Percentiles rank a stretch among this genome's conserved stretches.
These are phyloP conservation scores for Flaveria sonorensis DNA, from an alignment of 129 eudicot species.

Conservation along the genomic window DNA sequence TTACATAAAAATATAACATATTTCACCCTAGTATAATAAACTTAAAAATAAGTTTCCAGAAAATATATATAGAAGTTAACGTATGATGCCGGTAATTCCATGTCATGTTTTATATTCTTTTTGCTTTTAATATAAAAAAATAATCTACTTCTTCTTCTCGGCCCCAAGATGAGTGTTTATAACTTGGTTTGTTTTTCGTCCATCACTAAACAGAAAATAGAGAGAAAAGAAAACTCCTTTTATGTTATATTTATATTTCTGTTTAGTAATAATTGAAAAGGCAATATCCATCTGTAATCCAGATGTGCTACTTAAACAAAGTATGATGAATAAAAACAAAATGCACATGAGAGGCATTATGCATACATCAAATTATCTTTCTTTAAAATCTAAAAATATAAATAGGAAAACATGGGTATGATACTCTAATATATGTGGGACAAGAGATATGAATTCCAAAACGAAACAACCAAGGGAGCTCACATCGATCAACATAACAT, in stretches of 20 bases:
- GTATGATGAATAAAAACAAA: constrained; percentile 32
- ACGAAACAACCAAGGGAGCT: constrained; percentile 25
- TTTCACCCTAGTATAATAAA: background rate
- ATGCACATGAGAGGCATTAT: constrained; percentile 30
- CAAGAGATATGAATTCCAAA: background rate
- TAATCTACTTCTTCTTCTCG: no score
- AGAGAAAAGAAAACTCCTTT: background rate
- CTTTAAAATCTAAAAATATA: background rate
- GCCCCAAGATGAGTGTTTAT: no score
- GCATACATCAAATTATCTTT: background rate
- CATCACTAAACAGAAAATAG: background rate
- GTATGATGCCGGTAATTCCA: no score
- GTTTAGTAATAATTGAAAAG: constrained; percentile 20
- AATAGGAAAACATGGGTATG: background rate
- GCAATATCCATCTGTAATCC: constrained; percentile 24
- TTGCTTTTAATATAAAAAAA: no score
- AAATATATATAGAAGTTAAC: no score
- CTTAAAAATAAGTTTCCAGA: background rate
- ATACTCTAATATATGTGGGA: background rate
- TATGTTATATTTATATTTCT: background rate
- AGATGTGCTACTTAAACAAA: constrained; percentile 17
- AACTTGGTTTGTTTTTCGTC: background rate
- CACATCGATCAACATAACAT: constrained; percentile 1
- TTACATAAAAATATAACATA: background rate
- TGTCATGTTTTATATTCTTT: no score